Evolutionary conservation across 306 rosid species (phyloP), one percentile per base, ranked within the genome.

Genomic region (Gastrolobium villosum): DNA sequence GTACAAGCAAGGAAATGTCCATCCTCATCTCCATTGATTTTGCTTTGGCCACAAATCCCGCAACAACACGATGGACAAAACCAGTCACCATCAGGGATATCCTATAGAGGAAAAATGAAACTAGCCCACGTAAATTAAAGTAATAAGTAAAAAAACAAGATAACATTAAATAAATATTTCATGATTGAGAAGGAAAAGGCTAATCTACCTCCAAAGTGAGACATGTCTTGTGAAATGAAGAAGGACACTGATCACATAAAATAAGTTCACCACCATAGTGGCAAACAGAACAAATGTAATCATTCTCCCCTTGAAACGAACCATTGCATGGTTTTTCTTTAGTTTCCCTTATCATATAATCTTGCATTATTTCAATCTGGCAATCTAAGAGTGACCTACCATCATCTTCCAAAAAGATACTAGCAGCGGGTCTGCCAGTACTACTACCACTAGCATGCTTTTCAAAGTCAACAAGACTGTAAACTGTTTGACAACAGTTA

Each of bases 41-140:
- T 83, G 39, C 76, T 77, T 79, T 78, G 78, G 65, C 83, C 81
- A 81, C 99, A 95, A 78, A 87, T 77, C 74, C 86, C 87, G 31
- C 99, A 94, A 40, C 89, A 36, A 69, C 98, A 94, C 5, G 97
- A 87, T 78, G 95, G 92, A 50, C 98, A 92, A 87, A 88, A 92
- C 97, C 97, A 94, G 40, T 92, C 92, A 61, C 99, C 97, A 10
- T 82, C 88, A 11, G 99, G 99, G 79, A 88, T 66, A 43, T 88
- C 91, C 97, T 94, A 72, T 43, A 72, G 55, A 80, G 72, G 70
- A 35, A 83, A 76, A 68, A 65, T 8, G 35, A 77, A 52, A 63
- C 48, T 57, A 49, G 72, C 32, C 10, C 20, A 55, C 81, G 10
- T 30, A 2, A 68, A 57, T 4, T 70, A 13, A 54, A 65, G 13